phyloP scores from a whole-genome alignment of 73 alveolate species.

The Paramecium primaurelia region DNA sequence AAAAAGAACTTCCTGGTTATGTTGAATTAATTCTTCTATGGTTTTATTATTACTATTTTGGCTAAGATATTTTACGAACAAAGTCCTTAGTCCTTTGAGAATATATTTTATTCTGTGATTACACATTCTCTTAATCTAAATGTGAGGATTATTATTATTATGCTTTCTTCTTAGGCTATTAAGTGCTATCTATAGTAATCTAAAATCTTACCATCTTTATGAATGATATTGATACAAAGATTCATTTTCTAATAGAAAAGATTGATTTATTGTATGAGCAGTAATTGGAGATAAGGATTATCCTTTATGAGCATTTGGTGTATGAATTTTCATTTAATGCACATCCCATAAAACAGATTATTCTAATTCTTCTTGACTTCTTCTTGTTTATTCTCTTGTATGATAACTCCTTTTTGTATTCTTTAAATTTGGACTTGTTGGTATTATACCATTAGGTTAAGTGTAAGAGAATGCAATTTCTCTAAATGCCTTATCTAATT shows the following conservation, averaged over 20 bases:
- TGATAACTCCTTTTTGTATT: not conserved
- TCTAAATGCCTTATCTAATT: conserved; percentile 14
- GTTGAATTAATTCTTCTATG: conserved; percentile 9
- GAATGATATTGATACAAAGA: conserved; percentile 21
- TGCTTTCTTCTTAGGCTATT: not conserved
- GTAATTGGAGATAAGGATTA: not conserved
- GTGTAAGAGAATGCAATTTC: conserved; percentile 12
- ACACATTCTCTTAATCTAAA: conserved; percentile 26
- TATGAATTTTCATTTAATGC: conserved; percentile 16
- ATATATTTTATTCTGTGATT: conserved; percentile 2
- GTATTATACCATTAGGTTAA: not conserved
- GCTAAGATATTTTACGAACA: conserved; percentile 15
- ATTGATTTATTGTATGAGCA: not conserved
- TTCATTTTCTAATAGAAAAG: not conserved
- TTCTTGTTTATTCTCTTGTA: conserved; percentile 24
- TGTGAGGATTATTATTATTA: not conserved
- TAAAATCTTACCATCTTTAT: not conserved
- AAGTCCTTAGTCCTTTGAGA: conserved; percentile 37
- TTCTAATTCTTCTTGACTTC: conserved; percentile 38
- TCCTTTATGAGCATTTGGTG: conserved; percentile 10
- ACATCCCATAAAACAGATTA: conserved; percentile 50
- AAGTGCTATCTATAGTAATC: not conserved
- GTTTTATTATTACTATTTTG: not conserved
- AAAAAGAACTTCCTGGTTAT: conserved; percentile 46
- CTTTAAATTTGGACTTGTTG: not conserved